Evolutionary conservation across 257 asterid genomes (phyloP).

Genomic region (Rauvolfia tetraphylla): DNA sequence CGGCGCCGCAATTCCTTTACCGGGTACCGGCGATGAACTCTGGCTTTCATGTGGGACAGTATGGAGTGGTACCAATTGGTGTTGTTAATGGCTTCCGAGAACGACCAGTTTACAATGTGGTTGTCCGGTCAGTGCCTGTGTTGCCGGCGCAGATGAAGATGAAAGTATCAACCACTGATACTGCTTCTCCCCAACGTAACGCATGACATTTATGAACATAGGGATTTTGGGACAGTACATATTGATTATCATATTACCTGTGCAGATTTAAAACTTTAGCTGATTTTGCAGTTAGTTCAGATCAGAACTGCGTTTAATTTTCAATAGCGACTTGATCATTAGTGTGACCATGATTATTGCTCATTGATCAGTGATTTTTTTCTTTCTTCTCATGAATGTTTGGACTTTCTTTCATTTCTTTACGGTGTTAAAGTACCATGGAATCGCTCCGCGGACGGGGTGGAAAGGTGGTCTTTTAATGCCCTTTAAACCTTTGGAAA

Average conservation of each 20-base stretch:
- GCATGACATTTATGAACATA: neutral
- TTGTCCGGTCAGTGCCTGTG: constrained; percentile 29
- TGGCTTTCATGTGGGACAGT: constrained; percentile 27
- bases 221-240: neutral
- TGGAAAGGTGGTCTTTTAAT: neutral
- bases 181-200: constrained; percentile 17
- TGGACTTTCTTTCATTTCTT: neutral
- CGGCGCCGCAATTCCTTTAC: constrained; percentile 25
- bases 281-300: neutral
- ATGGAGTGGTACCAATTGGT: constrained; percentile 22
- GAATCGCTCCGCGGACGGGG: too few relatives aligned
- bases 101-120: constrained; percentile 40
- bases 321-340: neutral
- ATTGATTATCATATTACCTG: neutral
- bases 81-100: constrained; percentile 29
- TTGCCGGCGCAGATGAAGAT: constrained; percentile 30
- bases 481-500: neutral
- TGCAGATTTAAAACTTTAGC: neutral
- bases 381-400: too few relatives aligned
- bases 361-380: neutral
- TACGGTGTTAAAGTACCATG: too few relatives aligned
- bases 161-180: constrained; percentile 24
- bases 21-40: constrained; percentile 43
- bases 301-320: neutral
- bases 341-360: neutral